These are phyloP conservation scores for Arachnomyces sp. DNA, from an alignment of 2,329 filamentous ascomycete genomes.

Conservation along the genomic window DNA sequence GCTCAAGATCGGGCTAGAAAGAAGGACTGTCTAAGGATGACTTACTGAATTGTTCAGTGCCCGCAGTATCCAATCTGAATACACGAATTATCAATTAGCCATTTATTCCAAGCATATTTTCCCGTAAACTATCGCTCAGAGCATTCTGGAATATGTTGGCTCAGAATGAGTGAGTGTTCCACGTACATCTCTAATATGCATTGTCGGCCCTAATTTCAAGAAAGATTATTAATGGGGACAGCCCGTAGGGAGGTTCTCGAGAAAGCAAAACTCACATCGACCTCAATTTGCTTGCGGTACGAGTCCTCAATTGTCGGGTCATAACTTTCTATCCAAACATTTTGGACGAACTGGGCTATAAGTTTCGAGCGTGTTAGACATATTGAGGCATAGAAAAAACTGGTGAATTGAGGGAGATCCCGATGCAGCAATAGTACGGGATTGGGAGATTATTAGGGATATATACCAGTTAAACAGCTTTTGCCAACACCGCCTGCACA, in stretches of 20 bases:
- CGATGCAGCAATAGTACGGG: constrained; percentile 6
- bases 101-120: constrained; percentile 1
- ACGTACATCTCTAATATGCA: constrained; percentile 81
- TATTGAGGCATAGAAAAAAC: constrained; percentile 1
- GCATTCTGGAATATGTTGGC: no score
- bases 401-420: constrained; percentile 13
- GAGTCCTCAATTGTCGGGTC: constrained; percentile 84
- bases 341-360: constrained; percentile 82
- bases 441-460: constrained; percentile 11
- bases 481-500: constrained; percentile 75
- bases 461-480: constrained; percentile 76
- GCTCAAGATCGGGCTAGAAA: constrained; percentile 1
- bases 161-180: constrained; percentile 1
- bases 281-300: constrained; percentile 78
- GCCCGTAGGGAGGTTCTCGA: constrained; percentile 2
- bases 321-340: constrained; percentile 89
- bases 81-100: constrained; percentile 6
- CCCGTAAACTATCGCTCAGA: no score
- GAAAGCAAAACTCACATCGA: constrained; percentile 60
- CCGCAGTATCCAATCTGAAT: constrained; percentile 71
- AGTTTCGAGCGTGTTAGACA: constrained; percentile 12
- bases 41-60: constrained; percentile 87
- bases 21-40: constrained; percentile 15
- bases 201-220: constrained; percentile 60
- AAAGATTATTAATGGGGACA: constrained; percentile 1